Conservation (phyloP, 768 basidiomycete species). For the Kwoniella newhampshirensis region DNA sequence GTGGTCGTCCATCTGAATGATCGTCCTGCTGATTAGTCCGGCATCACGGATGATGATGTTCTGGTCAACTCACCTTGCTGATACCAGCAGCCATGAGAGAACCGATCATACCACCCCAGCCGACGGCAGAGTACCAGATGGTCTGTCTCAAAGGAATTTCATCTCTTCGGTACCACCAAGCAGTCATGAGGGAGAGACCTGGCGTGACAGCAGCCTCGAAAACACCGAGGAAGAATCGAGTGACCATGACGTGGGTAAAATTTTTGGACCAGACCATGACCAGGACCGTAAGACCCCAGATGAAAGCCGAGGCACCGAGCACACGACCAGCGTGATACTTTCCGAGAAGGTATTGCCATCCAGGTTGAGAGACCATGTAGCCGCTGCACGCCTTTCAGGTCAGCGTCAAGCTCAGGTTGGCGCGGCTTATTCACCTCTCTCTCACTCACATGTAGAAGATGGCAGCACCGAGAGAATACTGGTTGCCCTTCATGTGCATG, state of each 20-base stretch:
- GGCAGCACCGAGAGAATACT: constrained; percentile 39
- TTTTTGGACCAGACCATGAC: constrained; percentile 46
- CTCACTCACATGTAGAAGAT: constrained; percentile 37
- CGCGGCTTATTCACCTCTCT: no score
- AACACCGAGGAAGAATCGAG: constrained; percentile 52
- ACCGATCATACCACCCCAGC: constrained; percentile 54
- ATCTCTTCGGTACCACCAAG: constrained; percentile 49
- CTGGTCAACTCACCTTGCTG: constrained; percentile 9
- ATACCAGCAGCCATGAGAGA: constrained; percentile 53
- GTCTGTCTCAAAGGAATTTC: constrained; percentile 51
- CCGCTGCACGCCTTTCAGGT: constrained; percentile 32
- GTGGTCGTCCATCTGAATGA: constrained; percentile 24
- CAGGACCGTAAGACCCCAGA: constrained; percentile 52
- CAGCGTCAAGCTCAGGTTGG: constrained; percentile 1
- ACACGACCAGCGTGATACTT: constrained; percentile 50
- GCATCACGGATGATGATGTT: no score
- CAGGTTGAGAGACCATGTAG: constrained; percentile 47
- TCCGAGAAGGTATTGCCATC: constrained; percentile 48
- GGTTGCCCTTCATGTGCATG: constrained; percentile 43
- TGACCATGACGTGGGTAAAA: constrained; percentile 48
- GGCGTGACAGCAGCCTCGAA: constrained; percentile 53
- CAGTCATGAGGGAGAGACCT: constrained; percentile 52
- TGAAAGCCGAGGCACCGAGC: constrained; percentile 48
- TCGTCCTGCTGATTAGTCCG: no score
- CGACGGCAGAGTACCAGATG: constrained; percentile 53